A percentile compares a stretch with the other conserved stretches of the same genome.
Conservation (phyloP, 352 stramenopile species). For the Globisporangium paddicum region DNA sequence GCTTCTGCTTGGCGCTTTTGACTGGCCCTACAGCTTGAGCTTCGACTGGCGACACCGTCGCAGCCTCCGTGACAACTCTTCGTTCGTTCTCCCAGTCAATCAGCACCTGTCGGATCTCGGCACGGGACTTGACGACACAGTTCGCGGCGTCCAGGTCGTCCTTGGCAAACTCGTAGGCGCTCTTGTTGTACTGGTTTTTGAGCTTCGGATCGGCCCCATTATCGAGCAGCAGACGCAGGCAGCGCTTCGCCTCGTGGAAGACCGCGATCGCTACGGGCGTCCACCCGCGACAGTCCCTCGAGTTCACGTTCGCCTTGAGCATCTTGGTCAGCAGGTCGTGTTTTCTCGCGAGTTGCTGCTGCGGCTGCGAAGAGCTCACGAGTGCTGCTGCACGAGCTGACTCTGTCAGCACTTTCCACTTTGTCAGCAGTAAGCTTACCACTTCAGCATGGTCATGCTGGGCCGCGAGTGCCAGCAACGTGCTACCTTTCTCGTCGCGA, state of each 20-base stretch:
- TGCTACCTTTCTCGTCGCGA: constrained; percentile 75
- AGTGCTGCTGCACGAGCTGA: constrained; percentile 22
- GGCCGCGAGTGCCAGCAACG: constrained; percentile 64
- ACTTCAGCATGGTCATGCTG: constrained; percentile 69
- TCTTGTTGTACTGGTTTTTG: constrained; percentile 91
- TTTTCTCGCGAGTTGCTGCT: constrained; percentile 23
- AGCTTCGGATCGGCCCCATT: constrained; percentile 77
- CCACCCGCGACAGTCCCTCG: constrained; percentile 81
- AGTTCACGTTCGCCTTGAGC: constrained; percentile 67
- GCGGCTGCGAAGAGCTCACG: constrained; percentile 15
- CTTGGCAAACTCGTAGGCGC: constrained; percentile 84
- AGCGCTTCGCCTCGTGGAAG: constrained; percentile 83
- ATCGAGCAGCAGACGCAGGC: constrained; percentile 62
- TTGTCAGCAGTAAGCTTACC: constrained; percentile 48
- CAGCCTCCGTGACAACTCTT: constrained; percentile 10
- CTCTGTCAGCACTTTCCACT: constrained; percentile 42
- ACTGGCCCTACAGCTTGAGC: not conserved
- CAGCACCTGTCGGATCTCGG: constrained; percentile 66
- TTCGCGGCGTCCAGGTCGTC: constrained; percentile 84
- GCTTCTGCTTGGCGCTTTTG: constrained; percentile 1
- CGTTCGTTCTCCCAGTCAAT: constrained; percentile 64
- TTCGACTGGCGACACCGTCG: not conserved
- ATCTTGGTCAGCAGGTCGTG: constrained; percentile 36
- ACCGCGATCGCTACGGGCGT: constrained; percentile 80
- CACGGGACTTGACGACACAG: constrained; percentile 73